These are phyloP conservation scores for Pharus latifolius DNA, from an alignment of 176 grass and related monocot genomes.

Conservation along the genomic window DNA sequence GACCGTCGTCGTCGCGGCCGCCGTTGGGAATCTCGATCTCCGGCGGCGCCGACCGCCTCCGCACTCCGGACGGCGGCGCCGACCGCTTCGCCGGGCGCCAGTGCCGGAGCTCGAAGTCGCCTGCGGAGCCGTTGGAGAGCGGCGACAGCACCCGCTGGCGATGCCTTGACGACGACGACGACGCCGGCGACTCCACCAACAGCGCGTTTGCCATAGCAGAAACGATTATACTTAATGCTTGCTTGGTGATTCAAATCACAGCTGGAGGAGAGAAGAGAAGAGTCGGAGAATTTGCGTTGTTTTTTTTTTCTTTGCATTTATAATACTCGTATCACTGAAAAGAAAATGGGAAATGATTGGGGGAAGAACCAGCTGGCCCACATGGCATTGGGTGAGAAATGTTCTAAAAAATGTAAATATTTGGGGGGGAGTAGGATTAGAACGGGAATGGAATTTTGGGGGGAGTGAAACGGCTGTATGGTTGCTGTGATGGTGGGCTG, in stretches of 20 bases:
- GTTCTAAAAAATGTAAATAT: neutral
- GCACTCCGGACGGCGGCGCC: neutral
- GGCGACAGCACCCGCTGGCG: constrained; percentile 5
- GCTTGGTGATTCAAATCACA: neutral
- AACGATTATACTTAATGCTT: neutral
- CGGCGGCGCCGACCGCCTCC: neutral
- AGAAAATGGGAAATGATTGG: neutral
- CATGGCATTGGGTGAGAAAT: neutral
- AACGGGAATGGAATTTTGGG: constrained; percentile 14
- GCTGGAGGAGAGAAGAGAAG: neutral
- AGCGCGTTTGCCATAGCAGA: constrained; percentile 24
- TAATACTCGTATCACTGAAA: neutral
- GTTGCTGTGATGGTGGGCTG: neutral
- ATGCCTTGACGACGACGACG: neutral
- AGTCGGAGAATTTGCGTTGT: neutral
- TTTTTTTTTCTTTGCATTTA: neutral
- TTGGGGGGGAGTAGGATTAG: neutral
- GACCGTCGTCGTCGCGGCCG: neutral
- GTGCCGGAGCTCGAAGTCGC: constrained; percentile 67
- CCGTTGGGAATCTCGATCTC: constrained; percentile 37
- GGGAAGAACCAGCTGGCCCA: neutral
- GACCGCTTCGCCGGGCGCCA: constrained; percentile 31
- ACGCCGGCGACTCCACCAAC: constrained; percentile 2
- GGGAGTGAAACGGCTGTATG: constrained; percentile 23
- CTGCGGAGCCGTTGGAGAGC: constrained; percentile 19